phyloP scores from a whole-genome alignment of 768 basidiomycete species.

The Mycena polygramma region DNA sequence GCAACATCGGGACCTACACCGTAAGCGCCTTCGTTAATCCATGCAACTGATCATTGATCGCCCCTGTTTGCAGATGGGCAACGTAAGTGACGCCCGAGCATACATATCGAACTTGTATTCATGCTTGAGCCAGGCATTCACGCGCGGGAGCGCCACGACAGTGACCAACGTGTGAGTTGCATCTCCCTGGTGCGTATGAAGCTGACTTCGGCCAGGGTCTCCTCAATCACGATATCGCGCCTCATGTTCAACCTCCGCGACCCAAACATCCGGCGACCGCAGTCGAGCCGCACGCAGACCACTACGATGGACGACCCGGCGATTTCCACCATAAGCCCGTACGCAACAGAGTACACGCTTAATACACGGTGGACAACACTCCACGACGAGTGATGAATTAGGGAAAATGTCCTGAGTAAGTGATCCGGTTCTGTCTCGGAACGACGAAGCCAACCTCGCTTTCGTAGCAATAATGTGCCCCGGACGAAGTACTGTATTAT shows the following conservation, averaged over 20 bases:
- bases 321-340: conserved; percentile 25
- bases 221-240: conserved; percentile 55
- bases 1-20: conserved; percentile 54
- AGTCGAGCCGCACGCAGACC: neutral
- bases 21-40: conserved; percentile 40
- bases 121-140: conserved; percentile 42
- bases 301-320: neutral
- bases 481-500: neutral
- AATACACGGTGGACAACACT: conserved; percentile 4
- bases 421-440: neutral
- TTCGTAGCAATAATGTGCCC: neutral
- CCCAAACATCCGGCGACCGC: conserved; percentile 34
- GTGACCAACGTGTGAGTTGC: conserved; percentile 53
- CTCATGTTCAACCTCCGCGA: conserved; percentile 59
- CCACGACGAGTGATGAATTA: neutral
- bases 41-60: neutral
- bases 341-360: conserved; percentile 11
- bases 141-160: conserved; percentile 48
- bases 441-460: too few relatives aligned
- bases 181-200: neutral
- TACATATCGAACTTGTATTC: neutral
- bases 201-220: conserved; percentile 43
- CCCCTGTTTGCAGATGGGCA: conserved; percentile 44
- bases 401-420: neutral
- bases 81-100: conserved; percentile 40